Evolutionary conservation across 495 filamentous ascomycete species (phyloP).

Genomic region (Lindgomyces ingoldianus): DNA sequence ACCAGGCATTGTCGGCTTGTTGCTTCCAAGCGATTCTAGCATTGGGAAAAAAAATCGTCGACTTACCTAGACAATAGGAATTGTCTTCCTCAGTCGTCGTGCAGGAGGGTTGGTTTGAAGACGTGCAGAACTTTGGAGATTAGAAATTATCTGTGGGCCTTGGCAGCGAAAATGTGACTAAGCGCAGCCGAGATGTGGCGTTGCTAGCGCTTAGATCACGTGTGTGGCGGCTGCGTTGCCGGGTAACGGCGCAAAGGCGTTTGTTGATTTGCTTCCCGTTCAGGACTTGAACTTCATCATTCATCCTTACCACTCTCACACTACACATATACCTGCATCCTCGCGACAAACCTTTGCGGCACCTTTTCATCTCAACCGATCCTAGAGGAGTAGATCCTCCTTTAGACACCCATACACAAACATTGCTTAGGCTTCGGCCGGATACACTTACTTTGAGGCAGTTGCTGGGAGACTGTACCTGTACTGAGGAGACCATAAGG

Average conservation of each 20-base stretch:
- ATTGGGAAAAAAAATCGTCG: neutral
- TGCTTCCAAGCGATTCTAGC: neutral
- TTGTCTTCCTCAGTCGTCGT: slow-evolving; percentile 46
- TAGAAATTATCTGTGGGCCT: slow-evolving; percentile 28
- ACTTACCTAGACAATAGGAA: slow-evolving; percentile 40
- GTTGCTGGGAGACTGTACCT: slow-evolving; percentile 35
- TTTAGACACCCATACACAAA: slow-evolving; percentile 15
- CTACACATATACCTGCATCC: slow-evolving; percentile 1
- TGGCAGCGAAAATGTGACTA: slow-evolving; percentile 15
- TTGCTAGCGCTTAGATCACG: slow-evolving; percentile 3
- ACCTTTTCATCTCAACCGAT: neutral
- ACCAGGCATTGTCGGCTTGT: neutral
- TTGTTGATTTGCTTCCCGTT: slow-evolving; percentile 11
- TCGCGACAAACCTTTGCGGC: neutral
- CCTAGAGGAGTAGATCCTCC: slow-evolving; percentile 2
- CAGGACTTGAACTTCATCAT: slow-evolving; percentile 3
- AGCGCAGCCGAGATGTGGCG: slow-evolving; percentile 13
- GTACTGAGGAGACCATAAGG: slow-evolving; percentile 43
- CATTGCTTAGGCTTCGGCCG: slow-evolving; percentile 31
- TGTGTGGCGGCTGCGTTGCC: slow-evolving; percentile 21
- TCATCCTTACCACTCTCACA: slow-evolving; percentile 7
- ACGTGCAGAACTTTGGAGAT: neutral
- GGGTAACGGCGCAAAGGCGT: slow-evolving; percentile 13
- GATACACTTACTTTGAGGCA: slow-evolving; percentile 30
- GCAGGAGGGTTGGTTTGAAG: slow-evolving; percentile 21